Base-by-base conservation (phyloP, 305 asterid genomes). In the Stenogyne calaminthoides region DNA sequence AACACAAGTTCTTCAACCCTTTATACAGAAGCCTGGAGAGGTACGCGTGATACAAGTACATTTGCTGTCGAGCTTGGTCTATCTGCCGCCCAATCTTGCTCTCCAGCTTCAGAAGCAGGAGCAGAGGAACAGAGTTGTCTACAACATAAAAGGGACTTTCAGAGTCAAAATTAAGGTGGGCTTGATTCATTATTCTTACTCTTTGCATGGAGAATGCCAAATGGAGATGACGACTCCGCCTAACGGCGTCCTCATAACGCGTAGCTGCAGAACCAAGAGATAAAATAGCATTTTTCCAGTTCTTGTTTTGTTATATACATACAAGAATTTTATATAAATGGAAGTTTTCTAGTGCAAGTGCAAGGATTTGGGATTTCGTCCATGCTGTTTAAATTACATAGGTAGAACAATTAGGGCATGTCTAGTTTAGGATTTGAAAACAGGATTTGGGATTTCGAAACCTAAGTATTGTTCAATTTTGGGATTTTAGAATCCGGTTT, bases 141-240 rank as follows among this genome's bases (percentile, higher is more conserved):
- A 88, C 77, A 81, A 72, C 15, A 55, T 95, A 44, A 84, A 69
- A 83, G 96, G 88, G 7, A 85, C 71, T 71, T 95, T 89, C 70
- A 89, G 80, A 80, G 89, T 90, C 66, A 88, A 69, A 58, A 77
- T 80, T 5, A 82, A 80, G 63, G 46, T 87, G 70, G 99, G 99
- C 10, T 7, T 83, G 62, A 69, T 88, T 76, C 96, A 85, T 75
- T 85, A 79, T 77, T 81, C 95, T 56, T 92, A 90, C 72, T 81
- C 89, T 88, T 69, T 90, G 86, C 92, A 84, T 57, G 82, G 86
- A 42, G 79, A 74, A 47, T 95, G 98, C 81, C 80, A 67, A 56
- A 42, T 95, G 37, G 96, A 87, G 87, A 89, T 95, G 87, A 90
- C 96, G 18, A 80, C 96, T 78, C 99, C 98, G 14, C 99, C 98